phyloP scores from a whole-genome alignment of 148 eudicot genomes.

The Cornus florida region DNA sequence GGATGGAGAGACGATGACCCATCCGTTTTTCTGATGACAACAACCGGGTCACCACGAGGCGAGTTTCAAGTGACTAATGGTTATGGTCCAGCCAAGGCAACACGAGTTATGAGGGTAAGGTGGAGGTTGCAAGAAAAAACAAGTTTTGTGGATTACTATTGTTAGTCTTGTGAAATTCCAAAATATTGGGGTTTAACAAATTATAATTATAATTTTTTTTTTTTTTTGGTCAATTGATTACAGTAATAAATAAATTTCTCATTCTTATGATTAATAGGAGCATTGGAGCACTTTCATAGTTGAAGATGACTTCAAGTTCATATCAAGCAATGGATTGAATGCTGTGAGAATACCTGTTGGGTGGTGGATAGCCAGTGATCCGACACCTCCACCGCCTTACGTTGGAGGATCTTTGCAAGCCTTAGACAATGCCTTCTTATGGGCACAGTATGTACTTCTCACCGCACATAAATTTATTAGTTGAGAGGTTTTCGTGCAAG shows the following conservation, averaged over 20 bases:
- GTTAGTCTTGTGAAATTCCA: too few species aligned
- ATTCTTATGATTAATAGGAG: constrained; percentile 25
- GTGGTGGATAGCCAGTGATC: constrained; percentile 75
- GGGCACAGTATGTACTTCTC: constrained; percentile 56
- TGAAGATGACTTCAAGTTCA: constrained; percentile 65
- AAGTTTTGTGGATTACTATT: neutral
- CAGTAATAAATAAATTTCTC: too few species aligned
- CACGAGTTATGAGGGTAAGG: constrained; percentile 42
- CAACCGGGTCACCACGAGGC: constrained; percentile 31
- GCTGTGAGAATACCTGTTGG: constrained; percentile 76
- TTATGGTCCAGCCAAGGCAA: constrained; percentile 52
- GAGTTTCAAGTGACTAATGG: constrained; percentile 76
- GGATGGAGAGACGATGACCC: constrained; percentile 62
- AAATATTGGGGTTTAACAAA: too few species aligned
- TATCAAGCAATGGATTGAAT: constrained; percentile 55
- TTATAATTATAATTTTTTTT: too few species aligned
- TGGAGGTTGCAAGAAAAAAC: neutral
- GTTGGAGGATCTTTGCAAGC: constrained; percentile 62
- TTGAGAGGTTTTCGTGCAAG: too few species aligned
- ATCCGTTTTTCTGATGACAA: constrained; percentile 48
- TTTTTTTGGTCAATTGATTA: too few species aligned
- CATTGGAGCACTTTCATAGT: constrained; percentile 67
- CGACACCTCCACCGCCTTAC: constrained; percentile 57
- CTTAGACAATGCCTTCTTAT: constrained; percentile 64
- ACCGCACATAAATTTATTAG: neutral